These are phyloP conservation scores for Pelargonium fulgidum DNA, from an alignment of 441 rosid genomes.

Conservation along the genomic window DNA sequence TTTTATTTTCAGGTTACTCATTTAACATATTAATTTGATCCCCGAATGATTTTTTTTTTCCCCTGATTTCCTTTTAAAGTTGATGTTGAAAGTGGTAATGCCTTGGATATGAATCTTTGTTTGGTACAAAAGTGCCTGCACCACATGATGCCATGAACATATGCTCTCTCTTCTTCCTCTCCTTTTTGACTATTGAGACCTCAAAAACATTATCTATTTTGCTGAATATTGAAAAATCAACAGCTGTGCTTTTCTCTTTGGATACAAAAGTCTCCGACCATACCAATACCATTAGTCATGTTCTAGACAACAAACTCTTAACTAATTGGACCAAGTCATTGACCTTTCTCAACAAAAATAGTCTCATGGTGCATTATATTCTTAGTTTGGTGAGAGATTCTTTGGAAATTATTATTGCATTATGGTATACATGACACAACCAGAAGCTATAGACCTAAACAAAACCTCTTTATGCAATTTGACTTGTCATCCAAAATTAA, in stretches of 20 bases:
- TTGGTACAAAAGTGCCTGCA: too few species aligned
- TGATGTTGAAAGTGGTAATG: neutral
- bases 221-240: neutral
- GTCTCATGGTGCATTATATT: neutral
- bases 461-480: too few species aligned
- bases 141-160: neutral
- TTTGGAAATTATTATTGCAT: neutral
- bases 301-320: neutral
- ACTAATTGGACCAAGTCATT: neutral
- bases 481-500: too few species aligned
- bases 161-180: neutral
- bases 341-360: neutral
- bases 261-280: neutral
- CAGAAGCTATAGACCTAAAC: too few species aligned
- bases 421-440: neutral
- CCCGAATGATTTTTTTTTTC: too few species aligned
- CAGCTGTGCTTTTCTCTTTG: neutral
- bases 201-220: neutral
- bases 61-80: too few species aligned
- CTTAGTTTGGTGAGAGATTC: neutral
- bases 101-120: neutral
- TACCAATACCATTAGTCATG: neutral
- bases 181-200: neutral
- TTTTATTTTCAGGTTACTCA: too few species aligned
- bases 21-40: too few species aligned